These are phyloP conservation scores for Colletotrichum destructivum DNA, from an alignment of 2,329 filamentous ascomycete species.

Conservation along the genomic window DNA sequence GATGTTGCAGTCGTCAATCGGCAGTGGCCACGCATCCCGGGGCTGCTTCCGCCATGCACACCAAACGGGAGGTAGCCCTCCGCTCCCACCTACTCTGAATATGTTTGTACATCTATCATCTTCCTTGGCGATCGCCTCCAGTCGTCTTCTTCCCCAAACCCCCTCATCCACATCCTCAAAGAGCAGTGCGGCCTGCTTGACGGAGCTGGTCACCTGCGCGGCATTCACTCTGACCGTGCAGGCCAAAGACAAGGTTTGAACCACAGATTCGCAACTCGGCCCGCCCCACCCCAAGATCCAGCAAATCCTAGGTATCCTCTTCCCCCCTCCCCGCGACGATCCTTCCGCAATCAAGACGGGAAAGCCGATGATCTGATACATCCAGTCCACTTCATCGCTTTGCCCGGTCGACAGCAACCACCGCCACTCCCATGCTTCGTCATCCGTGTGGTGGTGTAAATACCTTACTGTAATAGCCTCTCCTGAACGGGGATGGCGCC, in stretches of 20 bases:
- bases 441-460: not conserved
- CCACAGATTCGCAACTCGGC: too few relatives aligned
- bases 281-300: not conserved
- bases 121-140: not conserved
- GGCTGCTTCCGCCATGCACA: not conserved
- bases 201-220: not conserved
- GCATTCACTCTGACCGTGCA: not conserved
- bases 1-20: conserved; percentile 37
- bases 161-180: too few relatives aligned
- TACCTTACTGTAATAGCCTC: not conserved
- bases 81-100: not conserved
- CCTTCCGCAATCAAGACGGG: conserved; percentile 3
- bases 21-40: not conserved
- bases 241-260: not conserved
- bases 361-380: not conserved
- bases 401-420: not conserved
- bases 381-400: not conserved
- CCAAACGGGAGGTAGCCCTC: conserved; percentile 25
- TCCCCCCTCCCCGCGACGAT: not conserved
- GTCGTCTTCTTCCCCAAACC: not conserved
- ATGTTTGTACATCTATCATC: not conserved
- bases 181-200: not conserved
- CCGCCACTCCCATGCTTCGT: too few relatives aligned
- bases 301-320: not conserved
- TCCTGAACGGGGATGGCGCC: not conserved